Conservation (phyloP, 495 filamentous ascomycete species). For the Hypoxylon subgilvum region DNA sequence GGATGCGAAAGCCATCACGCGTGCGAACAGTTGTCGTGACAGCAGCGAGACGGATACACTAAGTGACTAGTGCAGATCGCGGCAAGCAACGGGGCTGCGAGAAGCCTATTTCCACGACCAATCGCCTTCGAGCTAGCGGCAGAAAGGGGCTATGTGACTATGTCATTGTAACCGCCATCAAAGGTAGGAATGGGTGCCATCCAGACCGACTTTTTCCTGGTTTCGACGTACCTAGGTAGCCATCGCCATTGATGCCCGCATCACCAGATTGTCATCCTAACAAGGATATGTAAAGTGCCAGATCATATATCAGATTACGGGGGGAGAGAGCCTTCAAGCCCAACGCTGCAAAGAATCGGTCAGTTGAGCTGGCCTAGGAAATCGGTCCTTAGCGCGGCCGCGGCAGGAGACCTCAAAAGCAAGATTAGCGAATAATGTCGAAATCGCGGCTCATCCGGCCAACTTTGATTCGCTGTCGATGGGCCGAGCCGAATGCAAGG, state of each 20-base stretch:
- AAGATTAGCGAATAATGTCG: conserved; percentile 32
- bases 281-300: conserved; percentile 16
- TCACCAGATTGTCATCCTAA: conserved; percentile 24
- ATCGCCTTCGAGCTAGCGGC: conserved; percentile 28
- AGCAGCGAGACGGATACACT: conserved; percentile 24
- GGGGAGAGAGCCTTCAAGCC: conserved; percentile 31
- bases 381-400: conserved; percentile 26
- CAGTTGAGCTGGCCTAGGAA: conserved; percentile 29
- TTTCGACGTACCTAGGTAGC: conserved; percentile 19
- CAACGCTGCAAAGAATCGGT: conserved; percentile 36
- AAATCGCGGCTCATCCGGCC: conserved; percentile 36
- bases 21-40: conserved; percentile 17
- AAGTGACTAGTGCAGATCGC: conserved; percentile 29
- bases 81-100: conserved; percentile 35
- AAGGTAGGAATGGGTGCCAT: conserved; percentile 2
- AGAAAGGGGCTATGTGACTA: no score
- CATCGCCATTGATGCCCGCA: conserved; percentile 19
- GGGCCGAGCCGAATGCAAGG: conserved; percentile 30
- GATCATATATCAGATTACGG: conserved; percentile 33
- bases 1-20: conserved; percentile 17
- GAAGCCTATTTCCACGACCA: conserved; percentile 34
- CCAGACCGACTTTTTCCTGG: conserved; percentile 34
- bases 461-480: conserved; percentile 18
- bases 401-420: conserved; percentile 18
- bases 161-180: conserved; percentile 17